phyloP scores from a whole-genome alignment of 2,329 filamentous ascomycete genomes.

The Aspergillus tanneri region DNA sequence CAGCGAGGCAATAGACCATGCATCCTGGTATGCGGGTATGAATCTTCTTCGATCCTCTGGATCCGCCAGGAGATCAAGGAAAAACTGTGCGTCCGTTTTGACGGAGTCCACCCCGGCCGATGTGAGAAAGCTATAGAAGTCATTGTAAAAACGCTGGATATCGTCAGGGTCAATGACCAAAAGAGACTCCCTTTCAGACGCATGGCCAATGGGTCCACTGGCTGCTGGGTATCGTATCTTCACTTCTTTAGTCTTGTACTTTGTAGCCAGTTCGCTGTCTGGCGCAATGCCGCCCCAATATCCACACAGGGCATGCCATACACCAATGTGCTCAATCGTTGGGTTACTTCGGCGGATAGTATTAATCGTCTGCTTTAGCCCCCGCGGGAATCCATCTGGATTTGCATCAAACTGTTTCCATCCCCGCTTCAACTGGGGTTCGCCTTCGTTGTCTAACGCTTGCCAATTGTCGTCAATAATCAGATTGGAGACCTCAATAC shows the following conservation, averaged over 20 bases:
- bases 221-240: conserved; percentile 54
- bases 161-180: conserved; percentile 73
- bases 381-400: conserved; percentile 71
- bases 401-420: conserved; percentile 90
- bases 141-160: conserved; percentile 74
- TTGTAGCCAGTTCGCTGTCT: conserved; percentile 68
- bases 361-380: conserved; percentile 68
- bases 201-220: conserved; percentile 44
- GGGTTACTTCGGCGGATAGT: conserved; percentile 68
- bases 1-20: conserved; percentile 76
- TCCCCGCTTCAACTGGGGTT: conserved; percentile 52
- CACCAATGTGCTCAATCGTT: conserved; percentile 77
- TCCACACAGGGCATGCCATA: conserved; percentile 86
- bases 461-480: conserved; percentile 99
- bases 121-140: conserved; percentile 83
- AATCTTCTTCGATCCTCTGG: conserved; percentile 70
- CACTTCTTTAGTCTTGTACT: conserved; percentile 71
- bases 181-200: conserved; percentile 54
- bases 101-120: conserved; percentile 76
- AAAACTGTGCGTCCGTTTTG: conserved; percentile 92
- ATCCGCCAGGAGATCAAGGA: conserved; percentile 71
- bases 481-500: conserved; percentile 76
- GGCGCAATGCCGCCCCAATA: conserved; percentile 91
- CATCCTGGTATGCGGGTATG: conserved; percentile 75
- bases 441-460: conserved; percentile 61